Base-by-base conservation (phyloP, 2,329 filamentous ascomycete species). In the Simplicillium aogashimaense region DNA sequence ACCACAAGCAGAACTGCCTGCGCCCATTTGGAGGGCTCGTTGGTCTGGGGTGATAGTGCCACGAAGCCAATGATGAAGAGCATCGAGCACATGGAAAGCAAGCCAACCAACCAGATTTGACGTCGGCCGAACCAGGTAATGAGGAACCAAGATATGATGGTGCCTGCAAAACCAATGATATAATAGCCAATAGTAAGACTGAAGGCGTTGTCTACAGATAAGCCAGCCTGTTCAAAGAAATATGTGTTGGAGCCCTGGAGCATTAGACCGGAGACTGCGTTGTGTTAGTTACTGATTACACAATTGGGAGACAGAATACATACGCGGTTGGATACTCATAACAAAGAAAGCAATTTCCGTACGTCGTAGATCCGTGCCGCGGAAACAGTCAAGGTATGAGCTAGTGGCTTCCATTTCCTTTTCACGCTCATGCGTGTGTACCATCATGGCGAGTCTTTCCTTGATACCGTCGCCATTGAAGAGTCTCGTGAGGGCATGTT, bases 321-420 rank as follows among this genome's bases (percentile, higher is more conserved):
- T 52, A 16, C 55, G 53, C 1, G 53, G 52, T 46, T 60, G 58
- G 7, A 57, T 56, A 5, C 51, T 42, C 37, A 59, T 64, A 0
- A 55, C 51, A 6, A 58, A 45, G 6, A 55, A 52, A 2, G 59
- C 56, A 15, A 65, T 63, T 28, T 61, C 56, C 2, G 61, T 64
- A 37, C 64, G 48, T 9, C 61, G 56, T 4, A 62, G 54, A 31
- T 72, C 61, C 6, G 58, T 52, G 13, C 61, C 61, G 17, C 57
- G 58, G 49, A 71, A 71, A 45, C 64, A 67, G 46, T 69, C 64
- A 35, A 44, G 44, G 43, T 70, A 71, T 0, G 53, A 59, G 1
- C 58, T 61, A 2, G 63, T 64, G 1, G 50, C 51, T 1, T 53
- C 52, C n/a, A 62, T 51, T 10, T 54, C 47, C 38, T 58, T 47